A percentile compares a stretch with the other conserved stretches of the same genome.
Evolutionary conservation across 78 protist species (phyloP).

Genomic region (Trichosphaerium sp.): DNA sequence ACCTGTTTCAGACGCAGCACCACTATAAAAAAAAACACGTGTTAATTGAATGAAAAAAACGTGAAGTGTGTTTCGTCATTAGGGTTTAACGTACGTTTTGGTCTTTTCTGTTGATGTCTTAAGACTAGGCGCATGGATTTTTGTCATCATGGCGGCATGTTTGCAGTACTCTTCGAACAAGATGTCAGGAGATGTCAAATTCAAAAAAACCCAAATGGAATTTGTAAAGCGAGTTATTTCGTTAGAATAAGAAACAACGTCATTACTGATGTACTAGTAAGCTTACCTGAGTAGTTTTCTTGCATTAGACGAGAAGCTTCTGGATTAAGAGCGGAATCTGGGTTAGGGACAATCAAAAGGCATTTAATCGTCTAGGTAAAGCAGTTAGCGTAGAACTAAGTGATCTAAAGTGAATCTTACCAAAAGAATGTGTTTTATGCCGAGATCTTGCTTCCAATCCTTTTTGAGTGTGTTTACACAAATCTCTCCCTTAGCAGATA

Average conservation of each 20-base stretch:
- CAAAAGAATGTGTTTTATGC: constrained; percentile 74
- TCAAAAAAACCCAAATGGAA: neutral
- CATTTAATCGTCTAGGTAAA: constrained; percentile 72
- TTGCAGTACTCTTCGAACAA: constrained; percentile 73
- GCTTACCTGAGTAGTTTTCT: constrained; percentile 87
- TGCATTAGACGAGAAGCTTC: constrained; percentile 90
- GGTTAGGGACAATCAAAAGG: constrained; percentile 92
- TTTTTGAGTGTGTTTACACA: constrained; percentile 95
- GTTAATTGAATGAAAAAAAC: too few species aligned
- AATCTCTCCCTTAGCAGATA: constrained; percentile 87
- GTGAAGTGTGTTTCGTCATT: too few species aligned
- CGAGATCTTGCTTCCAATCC: constrained; percentile 89
- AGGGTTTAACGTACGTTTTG: too few species aligned
- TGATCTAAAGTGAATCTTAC: constrained; percentile 16
- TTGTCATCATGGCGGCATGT: constrained; percentile 70
- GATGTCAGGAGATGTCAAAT: neutral
- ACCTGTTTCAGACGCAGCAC: too few species aligned
- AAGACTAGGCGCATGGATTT: constrained; percentile 75
- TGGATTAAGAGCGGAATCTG: constrained; percentile 97
- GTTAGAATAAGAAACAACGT: too few species aligned
- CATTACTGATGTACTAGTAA: too few species aligned
- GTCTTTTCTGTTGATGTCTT: too few species aligned
- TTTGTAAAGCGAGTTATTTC: too few species aligned
- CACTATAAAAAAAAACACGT: too few species aligned
- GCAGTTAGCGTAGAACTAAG: neutral